Conservation (phyloP, 2,329 filamentous ascomycete species). For the Colletotrichum sp. region DNA sequence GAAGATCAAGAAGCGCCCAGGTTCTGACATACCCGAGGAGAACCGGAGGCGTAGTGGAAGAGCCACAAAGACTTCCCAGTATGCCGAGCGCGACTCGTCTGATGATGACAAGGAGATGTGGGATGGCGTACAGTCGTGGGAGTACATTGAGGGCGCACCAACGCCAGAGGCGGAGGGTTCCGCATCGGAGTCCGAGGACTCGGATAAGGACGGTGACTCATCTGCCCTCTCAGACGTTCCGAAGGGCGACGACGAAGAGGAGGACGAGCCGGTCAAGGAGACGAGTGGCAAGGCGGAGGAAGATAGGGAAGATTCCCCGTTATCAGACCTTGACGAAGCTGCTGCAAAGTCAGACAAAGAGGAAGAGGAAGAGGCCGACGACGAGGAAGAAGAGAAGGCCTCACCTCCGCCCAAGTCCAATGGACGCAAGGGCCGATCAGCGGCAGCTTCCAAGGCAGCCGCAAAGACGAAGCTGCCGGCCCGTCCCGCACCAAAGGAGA, state of each 20-base stretch:
- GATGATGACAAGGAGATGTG: constrained; percentile 68
- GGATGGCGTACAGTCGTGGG: constrained; percentile 64
- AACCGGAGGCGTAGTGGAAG: constrained; percentile 65
- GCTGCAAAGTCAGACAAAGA: constrained; percentile 20
- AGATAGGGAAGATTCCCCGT: constrained; percentile 14
- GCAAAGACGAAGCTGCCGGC: constrained; percentile 18
- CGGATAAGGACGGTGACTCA: constrained; percentile 5
- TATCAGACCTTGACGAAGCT: constrained; percentile 18
- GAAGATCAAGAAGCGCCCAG: constrained; percentile 27
- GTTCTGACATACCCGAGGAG: constrained; percentile 30
- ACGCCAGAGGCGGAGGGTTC: constrained; percentile 27
- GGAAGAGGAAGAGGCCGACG: constrained; percentile 23
- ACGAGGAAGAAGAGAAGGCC: constrained; percentile 11
- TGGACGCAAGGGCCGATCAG: constrained; percentile 13
- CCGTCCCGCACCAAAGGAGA: constrained; percentile 21
- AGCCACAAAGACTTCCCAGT: constrained; percentile 42
- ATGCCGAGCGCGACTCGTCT: constrained; percentile 61
- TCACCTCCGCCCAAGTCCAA: constrained; percentile 19
- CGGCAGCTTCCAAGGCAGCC: constrained; percentile 8
- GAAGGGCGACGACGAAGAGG: constrained; percentile 17
- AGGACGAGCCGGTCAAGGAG: constrained; percentile 21
- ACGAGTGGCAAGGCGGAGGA: constrained; percentile 16
- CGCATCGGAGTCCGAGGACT: constrained; percentile 7
- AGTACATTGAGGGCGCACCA: constrained; percentile 47
- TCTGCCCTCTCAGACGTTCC: constrained; percentile 11